Percentiles rank a stretch among this genome's conserved stretches.
Evolutionary conservation across 441 rosid genomes (phyloP).

Genomic region (Omphalea diandra): DNA sequence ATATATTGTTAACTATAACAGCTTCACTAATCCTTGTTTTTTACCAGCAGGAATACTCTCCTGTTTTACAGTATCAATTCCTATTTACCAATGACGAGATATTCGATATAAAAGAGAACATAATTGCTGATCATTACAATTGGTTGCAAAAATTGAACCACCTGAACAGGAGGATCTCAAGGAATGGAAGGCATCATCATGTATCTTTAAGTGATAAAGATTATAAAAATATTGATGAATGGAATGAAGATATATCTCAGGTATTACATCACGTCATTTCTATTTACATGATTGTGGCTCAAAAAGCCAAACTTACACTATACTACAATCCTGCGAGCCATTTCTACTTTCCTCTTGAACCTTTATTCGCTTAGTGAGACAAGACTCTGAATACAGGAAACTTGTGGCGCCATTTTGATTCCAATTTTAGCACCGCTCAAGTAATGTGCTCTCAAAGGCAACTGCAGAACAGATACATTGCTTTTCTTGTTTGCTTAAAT

Average conservation of each 20-base stretch:
- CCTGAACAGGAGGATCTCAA: too few relatives aligned
- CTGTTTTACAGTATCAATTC: too few relatives aligned
- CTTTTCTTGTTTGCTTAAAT: neutral
- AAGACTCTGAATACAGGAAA: neutral
- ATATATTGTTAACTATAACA: too few relatives aligned
- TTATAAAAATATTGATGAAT: conserved; percentile 39
- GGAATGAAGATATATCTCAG: conserved; percentile 35
- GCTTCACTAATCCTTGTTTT: too few relatives aligned
- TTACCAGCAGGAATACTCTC: too few relatives aligned
- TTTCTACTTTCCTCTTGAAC: conserved; percentile 22
- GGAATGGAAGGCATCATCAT: too few relatives aligned
- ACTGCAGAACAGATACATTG: conserved; percentile 22
- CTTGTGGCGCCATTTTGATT: neutral
- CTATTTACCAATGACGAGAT: too few relatives aligned
- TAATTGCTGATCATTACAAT: neutral
- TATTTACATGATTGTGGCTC: conserved; percentile 39
- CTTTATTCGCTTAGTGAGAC: conserved; percentile 33
- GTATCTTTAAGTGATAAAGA: conserved; percentile 9
- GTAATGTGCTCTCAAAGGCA: conserved; percentile 18
- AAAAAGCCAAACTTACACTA: conserved; percentile 28
- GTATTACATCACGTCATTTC: conserved; percentile 32
- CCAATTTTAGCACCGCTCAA: too few relatives aligned
- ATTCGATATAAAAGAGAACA: too few relatives aligned
- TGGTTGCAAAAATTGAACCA: neutral
- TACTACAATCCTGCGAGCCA: conserved; percentile 35